Conservation (phyloP, 2,329 filamentous ascomycete genomes). For the Trichoderma atroviride region DNA sequence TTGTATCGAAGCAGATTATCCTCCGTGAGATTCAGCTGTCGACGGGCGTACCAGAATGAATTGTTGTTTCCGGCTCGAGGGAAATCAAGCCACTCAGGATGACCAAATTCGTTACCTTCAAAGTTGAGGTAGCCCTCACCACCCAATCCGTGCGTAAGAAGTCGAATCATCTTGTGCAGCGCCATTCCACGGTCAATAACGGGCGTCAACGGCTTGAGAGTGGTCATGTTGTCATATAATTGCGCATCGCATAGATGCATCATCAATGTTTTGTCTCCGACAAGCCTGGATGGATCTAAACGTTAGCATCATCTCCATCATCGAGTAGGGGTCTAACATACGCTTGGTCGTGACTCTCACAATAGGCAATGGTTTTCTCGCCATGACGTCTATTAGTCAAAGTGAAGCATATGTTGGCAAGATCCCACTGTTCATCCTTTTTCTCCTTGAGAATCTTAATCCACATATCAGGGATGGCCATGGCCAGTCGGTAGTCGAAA, state of each 20-base stretch:
- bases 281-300: conserved; percentile 60
- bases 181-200: conserved; percentile 89
- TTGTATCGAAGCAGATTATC: conserved; percentile 84
- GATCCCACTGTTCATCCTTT: conserved; percentile 88
- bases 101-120: conserved; percentile 97
- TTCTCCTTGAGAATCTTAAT: conserved; percentile 98
- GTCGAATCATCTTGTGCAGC: conserved; percentile 95
- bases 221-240: conserved; percentile 98
- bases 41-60: conserved; percentile 90
- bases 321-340: conserved; percentile 54
- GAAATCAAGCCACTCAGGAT: conserved; percentile 99
- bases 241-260: conserved; percentile 98
- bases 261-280: conserved; percentile 95
- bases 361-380: conserved; percentile 98
- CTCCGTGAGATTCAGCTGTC: conserved; percentile 90
- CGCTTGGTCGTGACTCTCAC: conserved; percentile 97
- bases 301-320: conserved; percentile 31
- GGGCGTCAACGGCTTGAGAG: conserved; percentile 77
- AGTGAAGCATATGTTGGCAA: conserved; percentile 81
- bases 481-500: conserved; percentile 95
- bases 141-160: conserved; percentile 87
- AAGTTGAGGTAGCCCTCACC: conserved; percentile 99
- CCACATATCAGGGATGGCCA: conserved; percentile 98
- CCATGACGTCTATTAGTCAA: conserved; percentile 91
- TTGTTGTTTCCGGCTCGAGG: conserved; percentile 90